Conservation (phyloP, 495 filamentous ascomycete species). For the Aspergillus sclerotioniger region DNA sequence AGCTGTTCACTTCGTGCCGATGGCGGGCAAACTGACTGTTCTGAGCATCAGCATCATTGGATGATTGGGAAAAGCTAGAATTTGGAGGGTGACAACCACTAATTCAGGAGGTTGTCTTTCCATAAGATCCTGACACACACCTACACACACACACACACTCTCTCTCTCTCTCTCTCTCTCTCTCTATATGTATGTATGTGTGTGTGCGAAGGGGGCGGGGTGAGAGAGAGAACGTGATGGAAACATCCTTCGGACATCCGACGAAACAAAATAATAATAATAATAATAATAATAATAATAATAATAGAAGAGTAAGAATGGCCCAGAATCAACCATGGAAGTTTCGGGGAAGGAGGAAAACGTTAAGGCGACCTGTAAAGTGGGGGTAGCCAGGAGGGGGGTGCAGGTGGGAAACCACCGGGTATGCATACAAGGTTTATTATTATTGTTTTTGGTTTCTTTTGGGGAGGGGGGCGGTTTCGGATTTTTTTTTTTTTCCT, state of each 20-base stretch:
- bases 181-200: too few relatives aligned
- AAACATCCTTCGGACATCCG: background rate
- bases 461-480: too few relatives aligned
- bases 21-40: too few relatives aligned
- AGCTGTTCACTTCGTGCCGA: background rate
- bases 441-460: background rate
- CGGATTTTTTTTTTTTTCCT: too few relatives aligned
- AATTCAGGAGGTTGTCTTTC: too few relatives aligned
- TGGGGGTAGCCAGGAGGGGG: background rate
- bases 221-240: background rate
- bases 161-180: slow-evolving; percentile 5
- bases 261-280: background rate
- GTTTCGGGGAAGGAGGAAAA: too few relatives aligned
- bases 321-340: background rate
- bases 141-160: slow-evolving; percentile 3
- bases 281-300: background rate
- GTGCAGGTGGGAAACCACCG: background rate
- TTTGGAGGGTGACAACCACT: too few relatives aligned
- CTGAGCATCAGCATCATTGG: too few relatives aligned
- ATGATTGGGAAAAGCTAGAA: too few relatives aligned
- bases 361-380: background rate
- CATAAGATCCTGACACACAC: too few relatives aligned
- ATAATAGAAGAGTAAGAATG: background rate
- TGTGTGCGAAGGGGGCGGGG: background rate
- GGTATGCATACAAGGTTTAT: background rate